Evolutionary conservation across 169 alveolate species (phyloP).

Genomic region (Eimeria praecox): DNA sequence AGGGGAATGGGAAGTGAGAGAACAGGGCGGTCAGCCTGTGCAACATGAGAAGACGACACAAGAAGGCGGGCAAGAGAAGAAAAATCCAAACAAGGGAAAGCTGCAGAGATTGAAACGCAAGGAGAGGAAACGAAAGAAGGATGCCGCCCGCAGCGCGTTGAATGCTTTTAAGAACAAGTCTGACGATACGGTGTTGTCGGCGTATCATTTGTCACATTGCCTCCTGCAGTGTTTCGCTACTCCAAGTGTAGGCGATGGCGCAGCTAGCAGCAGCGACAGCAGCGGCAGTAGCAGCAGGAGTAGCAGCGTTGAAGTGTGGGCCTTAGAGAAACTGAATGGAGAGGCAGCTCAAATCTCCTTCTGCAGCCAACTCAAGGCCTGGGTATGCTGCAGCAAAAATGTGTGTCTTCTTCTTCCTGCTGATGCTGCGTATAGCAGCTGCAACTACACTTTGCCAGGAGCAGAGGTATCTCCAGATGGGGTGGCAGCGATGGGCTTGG

Average conservation of each 20-base stretch:
- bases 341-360: conserved; percentile 78
- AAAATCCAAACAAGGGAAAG: too few species aligned
- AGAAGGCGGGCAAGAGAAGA: background rate
- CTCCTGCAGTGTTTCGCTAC: background rate
- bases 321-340: conserved; percentile 78
- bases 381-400: conserved; percentile 81
- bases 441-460: background rate
- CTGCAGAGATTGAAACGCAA: too few species aligned
- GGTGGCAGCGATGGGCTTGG: background rate
- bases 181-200: background rate
- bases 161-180: background rate
- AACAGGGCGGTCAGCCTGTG: background rate
- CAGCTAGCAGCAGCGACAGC: background rate
- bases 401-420: conserved; percentile 68
- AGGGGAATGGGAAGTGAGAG: background rate
- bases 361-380: conserved; percentile 49
- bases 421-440: background rate
- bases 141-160: background rate
- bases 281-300: background rate
- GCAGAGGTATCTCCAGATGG: conserved; percentile 5
- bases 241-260: conserved; percentile 1
- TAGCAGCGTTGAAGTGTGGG: conserved; percentile 53
- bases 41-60: background rate
- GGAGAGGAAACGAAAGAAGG: background rate
- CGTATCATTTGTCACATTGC: conserved; percentile 15